phyloP scores from a whole-genome alignment of 225 moss, liverwort and hornwort genomes.

The Antitrichia curtipendula region DNA sequence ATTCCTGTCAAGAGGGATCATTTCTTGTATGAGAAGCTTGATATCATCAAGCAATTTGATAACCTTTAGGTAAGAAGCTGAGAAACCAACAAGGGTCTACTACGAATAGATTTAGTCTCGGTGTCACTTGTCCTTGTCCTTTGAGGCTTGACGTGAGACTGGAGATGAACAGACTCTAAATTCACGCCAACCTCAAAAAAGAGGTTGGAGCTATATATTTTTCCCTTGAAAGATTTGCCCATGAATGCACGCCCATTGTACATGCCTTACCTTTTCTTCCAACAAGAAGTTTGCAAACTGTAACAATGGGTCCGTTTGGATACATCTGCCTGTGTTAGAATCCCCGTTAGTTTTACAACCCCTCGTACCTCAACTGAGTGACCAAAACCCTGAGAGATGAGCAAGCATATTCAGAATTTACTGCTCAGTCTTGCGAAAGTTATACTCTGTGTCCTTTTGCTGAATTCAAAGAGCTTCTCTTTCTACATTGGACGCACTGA shows the following conservation, averaged over 20 bases:
- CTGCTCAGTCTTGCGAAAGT: neutral
- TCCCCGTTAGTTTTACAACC: too few species aligned
- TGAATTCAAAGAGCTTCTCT: neutral
- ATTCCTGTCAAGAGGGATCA: neutral
- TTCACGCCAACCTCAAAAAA: neutral
- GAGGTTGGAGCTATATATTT: too few species aligned
- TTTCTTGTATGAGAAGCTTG: neutral
- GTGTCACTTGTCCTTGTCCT: neutral
- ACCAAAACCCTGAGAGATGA: too few species aligned
- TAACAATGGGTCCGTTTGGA: too few species aligned
- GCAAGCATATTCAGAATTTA: neutral
- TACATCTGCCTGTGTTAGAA: too few species aligned
- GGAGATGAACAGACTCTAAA: neutral
- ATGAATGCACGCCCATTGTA: neutral
- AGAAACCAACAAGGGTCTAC: neutral
- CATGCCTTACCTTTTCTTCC: neutral
- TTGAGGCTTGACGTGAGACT: neutral
- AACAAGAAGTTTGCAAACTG: neutral
- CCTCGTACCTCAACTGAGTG: too few species aligned
- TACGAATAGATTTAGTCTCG: neutral
- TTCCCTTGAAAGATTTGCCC: neutral
- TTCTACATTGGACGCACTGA: neutral
- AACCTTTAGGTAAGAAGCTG: too few species aligned
- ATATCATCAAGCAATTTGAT: neutral
- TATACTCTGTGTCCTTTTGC: neutral